These are phyloP conservation scores for Alternaria ethzedia DNA, from an alignment of 2,329 filamentous ascomycete genomes.

Conservation along the genomic window DNA sequence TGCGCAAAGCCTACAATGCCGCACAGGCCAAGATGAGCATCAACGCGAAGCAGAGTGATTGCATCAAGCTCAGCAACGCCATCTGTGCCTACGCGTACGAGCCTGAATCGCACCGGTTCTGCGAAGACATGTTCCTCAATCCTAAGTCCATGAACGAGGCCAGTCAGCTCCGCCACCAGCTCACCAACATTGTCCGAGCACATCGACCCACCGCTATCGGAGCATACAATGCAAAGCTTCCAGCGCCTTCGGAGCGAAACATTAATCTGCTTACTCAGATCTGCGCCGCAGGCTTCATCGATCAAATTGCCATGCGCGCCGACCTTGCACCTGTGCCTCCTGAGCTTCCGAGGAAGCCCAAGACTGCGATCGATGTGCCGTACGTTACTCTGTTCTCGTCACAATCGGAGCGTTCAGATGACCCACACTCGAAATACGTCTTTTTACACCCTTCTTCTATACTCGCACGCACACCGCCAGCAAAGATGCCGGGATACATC, in stretches of 20 bases:
- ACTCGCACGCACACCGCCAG: constrained; percentile 64
- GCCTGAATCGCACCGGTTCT: constrained; percentile 70
- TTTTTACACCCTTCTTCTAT: constrained; percentile 88
- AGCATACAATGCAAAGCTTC: constrained; percentile 57
- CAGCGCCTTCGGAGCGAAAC: constrained; percentile 67
- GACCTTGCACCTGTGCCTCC: constrained; percentile 77
- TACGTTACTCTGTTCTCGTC: constrained; percentile 85
- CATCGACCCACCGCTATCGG: constrained; percentile 65
- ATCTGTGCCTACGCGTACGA: constrained; percentile 75
- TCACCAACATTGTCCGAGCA: constrained; percentile 78
- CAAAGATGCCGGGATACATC: constrained; percentile 78
- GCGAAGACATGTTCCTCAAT: constrained; percentile 81
- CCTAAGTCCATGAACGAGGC: constrained; percentile 88
- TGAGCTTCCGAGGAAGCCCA: constrained; percentile 66
- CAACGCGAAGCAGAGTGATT: constrained; percentile 79
- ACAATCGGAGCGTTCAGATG: constrained; percentile 51
- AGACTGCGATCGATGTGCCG: constrained; percentile 87
- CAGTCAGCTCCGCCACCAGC: constrained; percentile 79
- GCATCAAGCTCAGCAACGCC: constrained; percentile 86
- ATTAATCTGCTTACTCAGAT: constrained; percentile 87
- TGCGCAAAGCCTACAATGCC: constrained; percentile 69
- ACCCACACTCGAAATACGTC: constrained; percentile 69
- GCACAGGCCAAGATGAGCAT: constrained; percentile 80
- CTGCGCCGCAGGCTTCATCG: constrained; percentile 88
- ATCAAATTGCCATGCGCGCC: constrained; percentile 90